Evolutionary conservation across 1,139 yeast species (phyloP).

Genomic region (Wickerhamiella pararugosa): DNA sequence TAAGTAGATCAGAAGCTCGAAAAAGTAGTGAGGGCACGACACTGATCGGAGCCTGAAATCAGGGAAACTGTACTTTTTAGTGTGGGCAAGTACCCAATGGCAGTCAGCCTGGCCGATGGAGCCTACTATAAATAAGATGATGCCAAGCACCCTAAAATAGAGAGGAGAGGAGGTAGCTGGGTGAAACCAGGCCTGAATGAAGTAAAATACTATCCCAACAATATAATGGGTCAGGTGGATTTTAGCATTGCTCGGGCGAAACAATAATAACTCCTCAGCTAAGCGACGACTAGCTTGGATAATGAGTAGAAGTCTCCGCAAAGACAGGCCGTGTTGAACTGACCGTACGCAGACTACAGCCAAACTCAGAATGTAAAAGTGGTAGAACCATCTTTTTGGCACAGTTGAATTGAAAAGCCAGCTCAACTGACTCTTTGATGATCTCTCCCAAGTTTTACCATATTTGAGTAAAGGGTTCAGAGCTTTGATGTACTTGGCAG

Average conservation of each 20-base stretch:
- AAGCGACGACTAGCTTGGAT: constrained; percentile 53
- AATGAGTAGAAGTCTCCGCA: constrained; percentile 25
- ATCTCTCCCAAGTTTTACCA: constrained; percentile 15
- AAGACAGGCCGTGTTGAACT: constrained; percentile 7
- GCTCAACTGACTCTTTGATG: constrained; percentile 5
- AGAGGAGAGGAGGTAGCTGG: constrained; percentile 14
- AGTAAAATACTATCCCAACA: constrained; percentile 57
- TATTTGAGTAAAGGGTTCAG: constrained; percentile 13
- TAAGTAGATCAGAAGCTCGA: constrained; percentile 53
- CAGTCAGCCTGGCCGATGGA: constrained; percentile 42
- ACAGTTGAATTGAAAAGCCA: constrained; percentile 24
- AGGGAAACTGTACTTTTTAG: constrained; percentile 59
- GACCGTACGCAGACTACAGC: constrained; percentile 10
- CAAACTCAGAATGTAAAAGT: constrained; percentile 26
- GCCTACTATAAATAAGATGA: constrained; percentile 28
- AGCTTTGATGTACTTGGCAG: constrained; percentile 3
- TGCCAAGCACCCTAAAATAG: constrained; percentile 8
- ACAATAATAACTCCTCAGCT: constrained; percentile 41
- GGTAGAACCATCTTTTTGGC: constrained; percentile 34
- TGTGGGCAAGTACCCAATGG: constrained; percentile 44
- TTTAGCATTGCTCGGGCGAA: constrained; percentile 36
- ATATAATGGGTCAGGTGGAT: constrained; percentile 68
- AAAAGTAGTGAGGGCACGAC: constrained; percentile 70
- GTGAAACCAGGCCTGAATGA: constrained; percentile 24
- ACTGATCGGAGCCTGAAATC: constrained; percentile 33